phyloP scores from a whole-genome alignment of 1,284 basidiomycete genomes.

The Malassezia cuniculi region DNA sequence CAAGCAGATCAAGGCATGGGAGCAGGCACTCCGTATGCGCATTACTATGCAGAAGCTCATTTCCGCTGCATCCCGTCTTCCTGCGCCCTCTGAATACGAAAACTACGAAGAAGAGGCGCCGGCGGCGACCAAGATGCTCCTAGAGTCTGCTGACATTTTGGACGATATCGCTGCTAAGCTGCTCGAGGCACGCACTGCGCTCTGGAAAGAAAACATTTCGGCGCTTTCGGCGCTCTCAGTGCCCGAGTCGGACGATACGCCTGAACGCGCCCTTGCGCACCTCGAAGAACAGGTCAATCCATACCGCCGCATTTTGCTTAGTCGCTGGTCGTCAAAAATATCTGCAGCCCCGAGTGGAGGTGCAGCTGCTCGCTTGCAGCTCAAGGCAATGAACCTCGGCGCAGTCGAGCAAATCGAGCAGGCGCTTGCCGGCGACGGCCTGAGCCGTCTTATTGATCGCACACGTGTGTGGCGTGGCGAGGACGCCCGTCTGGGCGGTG shows the following conservation, averaged over 20 bases:
- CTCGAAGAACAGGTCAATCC: slow-evolving; percentile 15
- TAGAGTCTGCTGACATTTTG: slow-evolving; percentile 15
- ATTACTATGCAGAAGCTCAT: slow-evolving; percentile 28
- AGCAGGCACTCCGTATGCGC: slow-evolving; percentile 26
- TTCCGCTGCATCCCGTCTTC: slow-evolving; percentile 3
- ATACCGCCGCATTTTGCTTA: slow-evolving; percentile 17
- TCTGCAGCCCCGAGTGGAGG: slow-evolving; percentile 18
- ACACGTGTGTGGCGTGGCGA: slow-evolving; percentile 26
- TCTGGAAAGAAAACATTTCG: slow-evolving; percentile 9
- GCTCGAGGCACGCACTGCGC: background rate
- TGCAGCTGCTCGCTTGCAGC: slow-evolving; percentile 10
- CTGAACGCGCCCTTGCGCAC: slow-evolving; percentile 7
- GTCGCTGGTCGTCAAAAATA: slow-evolving; percentile 29
- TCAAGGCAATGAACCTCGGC: slow-evolving; percentile 33
- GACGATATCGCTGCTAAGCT: slow-evolving; percentile 10
- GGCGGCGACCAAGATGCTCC: background rate
- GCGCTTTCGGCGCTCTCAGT: background rate
- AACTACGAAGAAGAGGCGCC: slow-evolving; percentile 3
- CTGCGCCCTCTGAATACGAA: background rate
- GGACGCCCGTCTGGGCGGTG: slow-evolving; percentile 7
- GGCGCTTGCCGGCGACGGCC: slow-evolving; percentile 27
- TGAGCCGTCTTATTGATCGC: slow-evolving; percentile 26
- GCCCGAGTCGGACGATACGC: background rate
- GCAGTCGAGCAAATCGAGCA: slow-evolving; percentile 27
- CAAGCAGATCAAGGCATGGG: slow-evolving; percentile 32